These are phyloP conservation scores for Solanum peruvianum DNA, from an alignment of 257 asterid species.

Conservation along the genomic window DNA sequence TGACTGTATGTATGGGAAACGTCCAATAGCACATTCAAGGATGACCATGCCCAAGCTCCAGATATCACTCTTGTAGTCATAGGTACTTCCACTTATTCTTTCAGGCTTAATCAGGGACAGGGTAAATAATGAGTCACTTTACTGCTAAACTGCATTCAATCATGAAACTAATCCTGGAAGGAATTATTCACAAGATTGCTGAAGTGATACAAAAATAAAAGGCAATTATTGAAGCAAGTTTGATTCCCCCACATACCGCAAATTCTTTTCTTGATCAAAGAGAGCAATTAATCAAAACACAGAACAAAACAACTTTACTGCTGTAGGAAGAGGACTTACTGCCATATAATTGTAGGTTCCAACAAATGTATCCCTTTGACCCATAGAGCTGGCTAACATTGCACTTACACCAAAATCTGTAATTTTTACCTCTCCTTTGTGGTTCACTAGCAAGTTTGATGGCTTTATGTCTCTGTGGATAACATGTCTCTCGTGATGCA, in stretches of 20 bases:
- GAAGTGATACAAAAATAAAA: neutral
- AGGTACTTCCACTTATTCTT: slow-evolving; percentile 86
- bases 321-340: slow-evolving; percentile 28
- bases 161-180: neutral
- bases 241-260: neutral
- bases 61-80: slow-evolving; percentile 56
- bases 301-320: neutral
- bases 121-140: neutral
- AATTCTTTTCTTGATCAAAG: neutral
- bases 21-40: slow-evolving; percentile 98
- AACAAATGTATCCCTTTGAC: slow-evolving; percentile 88
- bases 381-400: slow-evolving; percentile 90
- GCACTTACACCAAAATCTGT: slow-evolving; percentile 99
- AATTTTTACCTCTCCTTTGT: slow-evolving; percentile 87
- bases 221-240: neutral
- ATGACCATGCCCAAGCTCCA: slow-evolving; percentile 79
- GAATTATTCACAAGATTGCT: neutral
- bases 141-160: neutral
- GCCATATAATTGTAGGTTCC: slow-evolving; percentile 99
- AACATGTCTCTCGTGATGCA: slow-evolving; percentile 81
- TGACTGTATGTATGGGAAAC: slow-evolving; percentile 86
- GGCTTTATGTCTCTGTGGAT: slow-evolving; percentile 90
- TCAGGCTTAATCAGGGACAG: slow-evolving; percentile 57
- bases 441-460: slow-evolving; percentile 78
- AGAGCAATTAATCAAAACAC: neutral